Conservation (phyloP, 139 green algal species). For the Diplosphaera chodatii region DNA sequence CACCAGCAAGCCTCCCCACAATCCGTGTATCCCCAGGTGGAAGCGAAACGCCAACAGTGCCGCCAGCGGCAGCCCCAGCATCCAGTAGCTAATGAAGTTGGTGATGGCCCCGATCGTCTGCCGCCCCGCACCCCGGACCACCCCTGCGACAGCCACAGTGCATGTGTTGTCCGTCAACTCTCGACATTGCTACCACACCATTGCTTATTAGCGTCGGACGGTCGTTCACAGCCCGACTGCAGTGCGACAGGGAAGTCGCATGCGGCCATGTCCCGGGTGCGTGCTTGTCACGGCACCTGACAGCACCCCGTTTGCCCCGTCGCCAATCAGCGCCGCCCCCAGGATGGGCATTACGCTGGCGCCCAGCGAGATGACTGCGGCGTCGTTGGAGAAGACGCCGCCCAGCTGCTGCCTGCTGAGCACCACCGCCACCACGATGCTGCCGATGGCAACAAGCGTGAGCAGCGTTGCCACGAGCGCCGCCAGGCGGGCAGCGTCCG, state of each 20-base stretch:
- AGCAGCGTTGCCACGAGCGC: constrained; percentile 7
- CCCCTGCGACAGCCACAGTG: constrained; percentile 3
- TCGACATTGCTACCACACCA: too few species aligned
- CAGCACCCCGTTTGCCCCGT: constrained; percentile 40
- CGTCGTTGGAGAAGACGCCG: constrained; percentile 22
- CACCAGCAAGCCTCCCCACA: constrained; percentile 46
- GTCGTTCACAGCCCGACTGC: too few species aligned
- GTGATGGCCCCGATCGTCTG: constrained; percentile 25
- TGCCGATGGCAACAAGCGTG: background rate
- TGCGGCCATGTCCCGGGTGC: too few species aligned
- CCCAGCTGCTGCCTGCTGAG: constrained; percentile 10
- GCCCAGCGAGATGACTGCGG: constrained; percentile 10
- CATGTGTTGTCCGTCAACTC: too few species aligned
- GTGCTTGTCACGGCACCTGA: too few species aligned
- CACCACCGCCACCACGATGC: background rate
- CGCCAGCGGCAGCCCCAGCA: constrained; percentile 48
- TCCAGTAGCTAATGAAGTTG: constrained; percentile 49
- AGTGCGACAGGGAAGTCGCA: too few species aligned
- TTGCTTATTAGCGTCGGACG: too few species aligned
- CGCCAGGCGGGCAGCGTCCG: constrained; percentile 11
- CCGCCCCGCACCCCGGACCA: constrained; percentile 24
- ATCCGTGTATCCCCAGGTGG: constrained; percentile 33
- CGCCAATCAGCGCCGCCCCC: constrained; percentile 21
- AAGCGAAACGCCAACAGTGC: constrained; percentile 36
- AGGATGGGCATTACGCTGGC: constrained; percentile 28